Evolutionary conservation across 441 rosid species (phyloP).

Genomic region (Mallotus repandus): DNA sequence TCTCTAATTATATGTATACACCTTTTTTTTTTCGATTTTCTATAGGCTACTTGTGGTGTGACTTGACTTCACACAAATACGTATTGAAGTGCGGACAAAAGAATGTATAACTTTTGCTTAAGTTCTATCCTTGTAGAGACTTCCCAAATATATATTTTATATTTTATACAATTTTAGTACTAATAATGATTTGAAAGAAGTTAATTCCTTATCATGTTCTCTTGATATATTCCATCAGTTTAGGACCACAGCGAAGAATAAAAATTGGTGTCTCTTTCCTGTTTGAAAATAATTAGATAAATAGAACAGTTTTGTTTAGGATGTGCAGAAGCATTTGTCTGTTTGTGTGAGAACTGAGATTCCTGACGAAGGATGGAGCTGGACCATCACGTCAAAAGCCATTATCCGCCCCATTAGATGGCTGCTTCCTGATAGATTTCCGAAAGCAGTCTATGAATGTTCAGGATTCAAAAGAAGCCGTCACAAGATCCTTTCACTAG

Average conservation of each 20-base stretch:
- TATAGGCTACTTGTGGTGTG: conserved; percentile 8
- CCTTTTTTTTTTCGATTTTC: not conserved
- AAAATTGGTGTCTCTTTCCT: no score
- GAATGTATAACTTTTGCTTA: conserved; percentile 9
- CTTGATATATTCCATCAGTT: no score
- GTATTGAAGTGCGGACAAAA: not conserved
- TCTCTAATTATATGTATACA: no score
- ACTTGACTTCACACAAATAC: not conserved
- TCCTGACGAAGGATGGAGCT: not conserved
- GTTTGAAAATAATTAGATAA: no score
- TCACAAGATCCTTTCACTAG: not conserved
- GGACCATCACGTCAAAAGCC: not conserved
- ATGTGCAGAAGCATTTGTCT: not conserved
- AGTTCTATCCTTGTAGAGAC: not conserved
- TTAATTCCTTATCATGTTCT: no score
- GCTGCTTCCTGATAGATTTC: no score
- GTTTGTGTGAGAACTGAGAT: not conserved
- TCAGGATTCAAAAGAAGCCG: not conserved
- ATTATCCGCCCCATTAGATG: no score
- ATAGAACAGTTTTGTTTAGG: not conserved
- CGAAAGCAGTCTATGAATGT: no score
- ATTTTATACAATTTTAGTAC: no score
- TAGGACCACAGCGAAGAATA: no score
- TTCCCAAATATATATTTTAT: not conserved
- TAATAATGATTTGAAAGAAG: no score